Evolutionary conservation across 345 rosid species (phyloP).

Genomic region (Schrenkiella parvula): DNA sequence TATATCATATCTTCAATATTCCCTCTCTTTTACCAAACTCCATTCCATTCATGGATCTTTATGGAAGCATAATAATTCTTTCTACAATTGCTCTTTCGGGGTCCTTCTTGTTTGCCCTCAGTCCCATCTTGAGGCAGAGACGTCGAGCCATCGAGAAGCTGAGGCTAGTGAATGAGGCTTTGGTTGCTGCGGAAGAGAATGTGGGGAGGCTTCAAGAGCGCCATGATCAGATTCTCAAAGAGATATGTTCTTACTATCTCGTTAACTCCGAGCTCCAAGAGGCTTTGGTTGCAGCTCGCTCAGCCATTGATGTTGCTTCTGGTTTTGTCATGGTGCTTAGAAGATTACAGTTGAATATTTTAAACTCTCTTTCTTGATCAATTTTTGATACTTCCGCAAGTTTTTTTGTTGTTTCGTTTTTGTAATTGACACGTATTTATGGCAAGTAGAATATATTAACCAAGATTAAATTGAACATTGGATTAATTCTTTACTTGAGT

Average conservation of each 20-base stretch:
- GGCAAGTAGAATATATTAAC: background rate
- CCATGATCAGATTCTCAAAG: conserved; percentile 48
- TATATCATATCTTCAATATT: background rate
- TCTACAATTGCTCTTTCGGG: conserved; percentile 46
- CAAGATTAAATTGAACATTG: background rate
- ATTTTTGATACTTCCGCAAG: background rate
- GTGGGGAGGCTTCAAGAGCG: conserved; percentile 47
- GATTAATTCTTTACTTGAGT: background rate
- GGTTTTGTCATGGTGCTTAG: conserved; percentile 44
- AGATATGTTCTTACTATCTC: conserved; percentile 44
- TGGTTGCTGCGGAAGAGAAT: conserved; percentile 51
- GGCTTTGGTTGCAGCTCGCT: conserved; percentile 40
- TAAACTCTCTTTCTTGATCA: conserved; percentile 37
- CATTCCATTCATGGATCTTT: conserved; percentile 25
- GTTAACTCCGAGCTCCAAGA: conserved; percentile 46
- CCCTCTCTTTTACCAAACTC: background rate
- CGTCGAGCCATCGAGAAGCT: conserved; percentile 44
- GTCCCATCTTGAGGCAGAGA: conserved; percentile 38
- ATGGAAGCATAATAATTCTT: conserved; percentile 28
- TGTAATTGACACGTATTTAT: background rate
- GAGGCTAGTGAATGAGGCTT: conserved; percentile 45
- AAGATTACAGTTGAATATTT: conserved; percentile 44
- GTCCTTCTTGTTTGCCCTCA: conserved; percentile 33
- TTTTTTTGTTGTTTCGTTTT: background rate
- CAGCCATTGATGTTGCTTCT: conserved; percentile 47